These are phyloP conservation scores for Penicillium fimorum DNA, from an alignment of 495 filamentous ascomycete species.

Conservation along the genomic window DNA sequence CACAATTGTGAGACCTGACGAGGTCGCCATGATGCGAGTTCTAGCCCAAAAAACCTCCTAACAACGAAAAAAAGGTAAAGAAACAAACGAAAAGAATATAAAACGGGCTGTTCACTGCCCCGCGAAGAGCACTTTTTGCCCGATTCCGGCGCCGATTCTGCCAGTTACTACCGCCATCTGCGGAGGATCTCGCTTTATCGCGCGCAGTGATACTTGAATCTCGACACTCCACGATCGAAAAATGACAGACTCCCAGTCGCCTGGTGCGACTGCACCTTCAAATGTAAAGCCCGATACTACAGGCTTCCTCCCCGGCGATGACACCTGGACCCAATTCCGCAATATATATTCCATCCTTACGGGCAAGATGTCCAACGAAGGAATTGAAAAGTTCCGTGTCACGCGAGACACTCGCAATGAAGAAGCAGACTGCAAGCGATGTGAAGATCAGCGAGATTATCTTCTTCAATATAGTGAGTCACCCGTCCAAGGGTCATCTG, in stretches of 20 bases:
- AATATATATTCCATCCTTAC: conserved; percentile 78
- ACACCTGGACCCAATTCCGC: conserved; percentile 65
- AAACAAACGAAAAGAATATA: conserved; percentile 3
- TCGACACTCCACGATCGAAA: conserved; percentile 3
- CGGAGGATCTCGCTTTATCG: conserved; percentile 30
- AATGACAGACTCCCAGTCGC: conserved; percentile 38
- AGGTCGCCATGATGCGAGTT: conserved; percentile 24
- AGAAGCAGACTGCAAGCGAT: conserved; percentile 68
- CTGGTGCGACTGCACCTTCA: conserved; percentile 20
- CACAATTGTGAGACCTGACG: conserved; percentile 65
- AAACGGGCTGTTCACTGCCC: neutral
- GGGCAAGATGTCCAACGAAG: conserved; percentile 65
- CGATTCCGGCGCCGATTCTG: conserved; percentile 25
- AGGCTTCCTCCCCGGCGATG: conserved; percentile 54
- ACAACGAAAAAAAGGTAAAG: neutral
- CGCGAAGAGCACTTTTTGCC: conserved; percentile 4
- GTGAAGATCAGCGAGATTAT: conserved; percentile 76
- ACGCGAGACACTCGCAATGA: conserved; percentile 66
- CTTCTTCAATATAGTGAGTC: conserved; percentile 69
- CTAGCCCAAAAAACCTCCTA: neutral
- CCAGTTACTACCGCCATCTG: conserved; percentile 32
- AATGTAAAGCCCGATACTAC: conserved; percentile 32
- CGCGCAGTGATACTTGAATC: neutral
- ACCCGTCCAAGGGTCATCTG: neutral
- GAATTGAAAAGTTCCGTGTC: conserved; percentile 66